A percentile compares a stretch with the other conserved stretches of the same genome.
Evolutionary conservation across 2,329 filamentous ascomycete species (phyloP).

Genomic region (Penicillium occitanis): DNA sequence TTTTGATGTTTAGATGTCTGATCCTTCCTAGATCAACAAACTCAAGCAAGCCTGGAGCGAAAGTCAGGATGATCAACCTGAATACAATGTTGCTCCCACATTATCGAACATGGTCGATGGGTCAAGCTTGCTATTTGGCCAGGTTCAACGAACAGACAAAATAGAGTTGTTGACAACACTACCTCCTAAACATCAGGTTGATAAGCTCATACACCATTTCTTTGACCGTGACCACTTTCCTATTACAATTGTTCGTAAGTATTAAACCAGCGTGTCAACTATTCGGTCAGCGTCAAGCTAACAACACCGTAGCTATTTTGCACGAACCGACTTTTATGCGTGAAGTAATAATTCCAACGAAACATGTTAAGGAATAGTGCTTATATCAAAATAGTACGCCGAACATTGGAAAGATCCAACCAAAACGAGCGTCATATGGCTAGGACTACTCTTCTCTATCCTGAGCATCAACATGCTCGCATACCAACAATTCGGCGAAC

Average conservation of each 20-base stretch:
- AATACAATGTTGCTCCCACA: neutral
- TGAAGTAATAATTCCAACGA: slow-evolving; percentile 6
- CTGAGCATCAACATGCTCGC: slow-evolving; percentile 64
- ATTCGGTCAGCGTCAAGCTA: neutral
- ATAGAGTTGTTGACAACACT: slow-evolving; percentile 78
- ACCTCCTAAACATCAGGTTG: slow-evolving; percentile 64
- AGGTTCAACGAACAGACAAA: slow-evolving; percentile 66
- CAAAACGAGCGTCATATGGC: slow-evolving; percentile 60
- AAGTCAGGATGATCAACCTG: slow-evolving; percentile 16
- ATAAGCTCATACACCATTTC: slow-evolving; percentile 18
- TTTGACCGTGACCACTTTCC: slow-evolving; percentile 20
- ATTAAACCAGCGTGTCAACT: neutral
- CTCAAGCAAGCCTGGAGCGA: slow-evolving; percentile 21
- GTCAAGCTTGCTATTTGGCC: slow-evolving; percentile 76
- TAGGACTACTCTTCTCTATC: slow-evolving; percentile 63
- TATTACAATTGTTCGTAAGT: slow-evolving; percentile 18
- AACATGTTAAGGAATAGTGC: neutral
- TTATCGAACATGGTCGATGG: slow-evolving; percentile 52
- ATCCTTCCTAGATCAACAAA: slow-evolving; percentile 16
- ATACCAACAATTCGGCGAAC: slow-evolving; percentile 61
- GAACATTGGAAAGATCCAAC: slow-evolving; percentile 61
- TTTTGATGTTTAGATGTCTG: neutral
- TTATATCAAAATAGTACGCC: slow-evolving; percentile 52
- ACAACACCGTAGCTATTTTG: slow-evolving; percentile 17
- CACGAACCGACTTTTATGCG: slow-evolving; percentile 21